Evolutionary conservation across 306 rosid genomes (phyloP), one percentile per base, ranked within the genome.

Genomic region (Vachellia pachyceras): DNA sequence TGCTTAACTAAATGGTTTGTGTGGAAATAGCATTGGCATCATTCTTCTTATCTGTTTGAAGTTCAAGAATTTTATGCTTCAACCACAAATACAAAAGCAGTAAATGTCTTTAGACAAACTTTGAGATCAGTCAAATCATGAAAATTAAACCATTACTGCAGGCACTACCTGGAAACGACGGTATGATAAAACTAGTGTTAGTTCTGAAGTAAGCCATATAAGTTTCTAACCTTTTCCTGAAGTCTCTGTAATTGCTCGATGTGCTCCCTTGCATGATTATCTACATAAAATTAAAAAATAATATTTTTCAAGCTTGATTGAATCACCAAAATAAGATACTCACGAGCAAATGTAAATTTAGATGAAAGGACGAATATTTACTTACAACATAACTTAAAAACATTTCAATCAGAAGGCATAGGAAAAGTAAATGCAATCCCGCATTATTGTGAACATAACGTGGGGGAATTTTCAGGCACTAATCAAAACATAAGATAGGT

Each of bases 241-340:
- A 92, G 98, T 69, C 89, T 89, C 75, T 90, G 84, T 17, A 91
- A 83, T 40, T 92, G 95, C 60, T 88, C 92, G 77, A 84, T 87
- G 63, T 95, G 97, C 84, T 88, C 90, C 79, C 50, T 89, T 13
- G 93, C 97, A 81, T 45, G 54, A 69, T 20, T 22, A 69, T 42
- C 74, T 69, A 5, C 3, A n/a, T 7, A 7, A 57, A 57, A 20
- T 18, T 55, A 7, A 4, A 13, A 14, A 47, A 47, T 14, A 14
- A 0, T 3, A 49, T n/a, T 49, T 20, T 49, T 49, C 7, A 15
- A 15, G 55, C 55, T 49, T 49, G 55, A 15, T 49, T 49, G 55
- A 15, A 49, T 49, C n/a, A 49, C 55, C 55, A 68, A 68, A 68
- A 39, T n/a, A 68, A 68, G 33, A 68, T 10, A 40, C 18, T n/a